Evolutionary conservation across 73 alveolate genomes (phyloP).

Genomic region (Symbiodinium pilosum): DNA sequence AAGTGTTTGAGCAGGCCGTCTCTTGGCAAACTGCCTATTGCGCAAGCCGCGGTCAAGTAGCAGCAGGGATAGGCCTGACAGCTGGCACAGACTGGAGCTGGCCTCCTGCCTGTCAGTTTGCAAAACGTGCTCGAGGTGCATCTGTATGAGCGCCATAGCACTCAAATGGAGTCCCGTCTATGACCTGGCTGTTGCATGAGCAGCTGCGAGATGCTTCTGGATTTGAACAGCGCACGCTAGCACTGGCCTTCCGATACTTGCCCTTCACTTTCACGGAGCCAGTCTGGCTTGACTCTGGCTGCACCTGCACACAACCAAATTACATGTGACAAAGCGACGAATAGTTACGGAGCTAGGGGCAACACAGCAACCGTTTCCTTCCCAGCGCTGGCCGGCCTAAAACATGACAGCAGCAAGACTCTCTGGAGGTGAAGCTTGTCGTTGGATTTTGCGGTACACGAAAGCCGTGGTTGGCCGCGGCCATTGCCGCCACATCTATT

Average conservation of each 20-base stretch:
- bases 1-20: too few species aligned
- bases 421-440: too few species aligned
- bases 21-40: constrained; percentile 17
- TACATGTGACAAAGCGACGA: too few species aligned
- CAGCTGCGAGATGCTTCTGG: neutral
- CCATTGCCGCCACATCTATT: too few species aligned
- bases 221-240: neutral
- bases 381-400: too few species aligned
- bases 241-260: constrained; percentile 44
- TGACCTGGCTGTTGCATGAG: constrained; percentile 29
- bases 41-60: constrained; percentile 89
- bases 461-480: too few species aligned
- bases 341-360: too few species aligned
- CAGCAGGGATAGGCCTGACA: constrained; percentile 86
- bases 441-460: too few species aligned
- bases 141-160: constrained; percentile 79
- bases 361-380: too few species aligned
- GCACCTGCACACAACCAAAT: neutral
- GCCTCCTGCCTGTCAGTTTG: neutral
- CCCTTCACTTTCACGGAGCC: constrained; percentile 35
- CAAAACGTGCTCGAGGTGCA: constrained; percentile 17
- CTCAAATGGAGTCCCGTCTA: constrained; percentile 65
- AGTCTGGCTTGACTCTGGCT: neutral
- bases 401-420: too few species aligned
- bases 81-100: neutral